Conservation (phyloP, 1,139 yeast species). For the Debaryomycetaceae sp. region DNA sequence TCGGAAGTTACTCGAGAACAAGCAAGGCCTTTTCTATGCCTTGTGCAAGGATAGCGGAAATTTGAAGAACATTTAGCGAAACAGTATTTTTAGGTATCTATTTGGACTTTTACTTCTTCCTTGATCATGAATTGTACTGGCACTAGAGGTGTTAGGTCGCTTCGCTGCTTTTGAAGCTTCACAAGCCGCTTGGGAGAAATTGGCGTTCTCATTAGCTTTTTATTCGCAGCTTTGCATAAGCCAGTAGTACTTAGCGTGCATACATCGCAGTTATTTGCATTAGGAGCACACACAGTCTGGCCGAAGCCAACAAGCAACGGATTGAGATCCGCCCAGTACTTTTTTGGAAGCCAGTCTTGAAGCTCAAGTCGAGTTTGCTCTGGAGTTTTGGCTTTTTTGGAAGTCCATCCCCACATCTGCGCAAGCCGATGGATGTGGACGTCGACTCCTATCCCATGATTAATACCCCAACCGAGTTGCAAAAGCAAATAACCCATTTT, state of each 20-base stretch:
- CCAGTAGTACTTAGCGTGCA: conserved; percentile 46
- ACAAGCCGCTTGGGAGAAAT: conserved; percentile 18
- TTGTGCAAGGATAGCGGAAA: conserved; percentile 14
- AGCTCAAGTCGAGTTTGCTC: conserved; percentile 63
- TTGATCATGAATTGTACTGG: not conserved
- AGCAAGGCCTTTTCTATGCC: conserved; percentile 10
- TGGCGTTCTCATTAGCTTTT: conserved; percentile 25
- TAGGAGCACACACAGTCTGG: conserved; percentile 73
- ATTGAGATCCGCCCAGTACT: conserved; percentile 75
- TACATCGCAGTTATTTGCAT: conserved; percentile 62
- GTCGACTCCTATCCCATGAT: conserved; percentile 84
- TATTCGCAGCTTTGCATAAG: conserved; percentile 44
- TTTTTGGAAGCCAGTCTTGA: conserved; percentile 64
- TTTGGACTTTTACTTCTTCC: not conserved
- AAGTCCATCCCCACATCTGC: conserved; percentile 76
- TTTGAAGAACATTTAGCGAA: conserved; percentile 3
- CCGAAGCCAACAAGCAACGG: conserved; percentile 90
- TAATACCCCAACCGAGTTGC: conserved; percentile 73
- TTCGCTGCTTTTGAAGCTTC: conserved; percentile 27
- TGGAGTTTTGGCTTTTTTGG: conserved; percentile 43
- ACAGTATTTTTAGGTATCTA: not conserved
- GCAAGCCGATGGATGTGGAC: conserved; percentile 82
- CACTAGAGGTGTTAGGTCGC: conserved; percentile 14
- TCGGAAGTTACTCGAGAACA: conserved; percentile 8
- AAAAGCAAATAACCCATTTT: conserved; percentile 82